Evolutionary conservation across 2,329 filamentous ascomycete genomes (phyloP), one percentile per base, ranked within the genome.

Genomic region (Zymoseptoria ardabiliae): DNA sequence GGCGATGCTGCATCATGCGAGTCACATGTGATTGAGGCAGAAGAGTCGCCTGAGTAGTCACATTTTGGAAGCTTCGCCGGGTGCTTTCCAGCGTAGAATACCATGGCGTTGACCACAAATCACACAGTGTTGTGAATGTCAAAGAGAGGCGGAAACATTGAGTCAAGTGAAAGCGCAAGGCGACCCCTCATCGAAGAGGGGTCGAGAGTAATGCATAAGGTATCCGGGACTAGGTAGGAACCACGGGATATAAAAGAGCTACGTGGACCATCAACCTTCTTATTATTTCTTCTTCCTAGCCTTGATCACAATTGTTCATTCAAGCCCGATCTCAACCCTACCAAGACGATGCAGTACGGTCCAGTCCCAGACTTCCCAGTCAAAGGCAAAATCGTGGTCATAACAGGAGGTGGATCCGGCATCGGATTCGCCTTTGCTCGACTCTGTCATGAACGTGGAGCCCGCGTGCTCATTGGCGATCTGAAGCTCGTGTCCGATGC

Each of bases 401-500:
- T 64, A 20, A 64, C 59, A n/a, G 63, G 62, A 45, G 58, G 58
- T 30, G 62, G 64, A n/a, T 59, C 54, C 35, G 64, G 64, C 13
- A 66, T 66, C 35, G 65, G 65, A 49, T 60, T 66, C 25, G 60
- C 63, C 21, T 54, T 66, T 17, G 58, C 59, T 25, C 58, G 55
- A 20, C 56, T 57, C n/a, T 65, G 63, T 53, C 61, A 65, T 25
- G 54, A 59, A 22, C 58, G 55, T 17, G 65, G 63, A 22, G 63
- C 61, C 41, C 59, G 56, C 23, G 60, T 65, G 7, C 25, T 66
- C 6, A 63, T 66, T 41, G 65, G 65, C 11, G 63, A 65, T 48
- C 54, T 65, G n/a, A 65, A 63, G 53, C 59, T 66, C 17, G 61
- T 63, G 9, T 25, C 56, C 55, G 61, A 65, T 35, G 65, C 65